Conservation (phyloP, 1,139 yeast species). For the Kodamaea ohmeri region DNA sequence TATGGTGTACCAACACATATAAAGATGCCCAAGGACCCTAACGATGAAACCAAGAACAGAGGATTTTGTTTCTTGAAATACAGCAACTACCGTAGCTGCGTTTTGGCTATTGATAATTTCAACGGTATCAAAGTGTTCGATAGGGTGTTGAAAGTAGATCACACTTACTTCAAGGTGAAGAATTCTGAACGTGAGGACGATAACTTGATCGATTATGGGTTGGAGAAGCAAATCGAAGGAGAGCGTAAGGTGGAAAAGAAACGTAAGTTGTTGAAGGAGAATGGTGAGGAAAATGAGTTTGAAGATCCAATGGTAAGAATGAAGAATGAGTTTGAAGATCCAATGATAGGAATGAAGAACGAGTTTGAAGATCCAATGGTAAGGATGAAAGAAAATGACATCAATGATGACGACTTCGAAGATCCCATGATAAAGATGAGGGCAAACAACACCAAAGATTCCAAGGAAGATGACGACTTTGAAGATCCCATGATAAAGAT, state of each 20-base stretch:
- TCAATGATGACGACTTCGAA: conserved; percentile 6
- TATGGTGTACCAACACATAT: conserved; percentile 85
- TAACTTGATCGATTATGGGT: conserved; percentile 34
- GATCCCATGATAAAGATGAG: conserved; percentile 4
- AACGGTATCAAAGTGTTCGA: conserved; percentile 69
- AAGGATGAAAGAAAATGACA: background rate
- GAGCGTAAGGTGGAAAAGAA: conserved; percentile 17
- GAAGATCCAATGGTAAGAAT: background rate
- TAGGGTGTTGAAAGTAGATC: conserved; percentile 66
- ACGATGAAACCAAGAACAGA: conserved; percentile 58
- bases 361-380: conserved; percentile 6
- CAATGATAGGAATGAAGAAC: conserved; percentile 1
- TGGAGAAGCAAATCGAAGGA: conserved; percentile 6
- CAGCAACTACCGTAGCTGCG: conserved; percentile 76
- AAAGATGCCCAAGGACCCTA: conserved; percentile 65
- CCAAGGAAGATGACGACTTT: conserved; percentile 4
- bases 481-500: conserved; percentile 4
- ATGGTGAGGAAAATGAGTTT: background rate
- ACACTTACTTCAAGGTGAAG: conserved; percentile 60
- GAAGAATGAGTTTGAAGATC: conserved; percentile 9
- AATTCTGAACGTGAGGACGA: conserved; percentile 51
- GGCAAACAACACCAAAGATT: background rate
- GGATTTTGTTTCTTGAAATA: conserved; percentile 85
- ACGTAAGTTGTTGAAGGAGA: conserved; percentile 17
- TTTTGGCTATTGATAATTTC: conserved; percentile 85